A percentile compares a stretch with the other conserved stretches of the same genome.
phyloP scores from a whole-genome alignment of 768 basidiomycete species.

The Lactarius akahatsu region DNA sequence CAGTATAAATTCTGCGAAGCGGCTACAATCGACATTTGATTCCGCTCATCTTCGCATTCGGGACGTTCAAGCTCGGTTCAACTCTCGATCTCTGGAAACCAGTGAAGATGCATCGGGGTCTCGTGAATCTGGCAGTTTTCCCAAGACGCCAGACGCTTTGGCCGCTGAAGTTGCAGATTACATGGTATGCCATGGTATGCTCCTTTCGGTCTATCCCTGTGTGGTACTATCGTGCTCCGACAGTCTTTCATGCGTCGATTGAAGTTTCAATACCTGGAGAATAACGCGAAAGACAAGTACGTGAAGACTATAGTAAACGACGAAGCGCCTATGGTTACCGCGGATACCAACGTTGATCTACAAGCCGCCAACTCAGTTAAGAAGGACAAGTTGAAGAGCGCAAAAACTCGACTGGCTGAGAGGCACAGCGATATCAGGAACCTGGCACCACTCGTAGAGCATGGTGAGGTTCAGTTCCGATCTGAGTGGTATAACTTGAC shows the following conservation, averaged over 20 bases:
- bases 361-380: conserved; percentile 60
- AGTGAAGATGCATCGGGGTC: conserved; percentile 15
- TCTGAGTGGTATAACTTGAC: neutral
- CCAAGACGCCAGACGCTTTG: conserved; percentile 23
- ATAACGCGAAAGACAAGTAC: conserved; percentile 88
- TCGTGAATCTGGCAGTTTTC: conserved; percentile 14
- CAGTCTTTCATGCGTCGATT: conserved; percentile 76
- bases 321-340: conserved; percentile 77
- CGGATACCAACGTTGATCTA: conserved; percentile 74
- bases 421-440: conserved; percentile 61
- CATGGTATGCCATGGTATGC: conserved; percentile 59
- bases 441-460: conserved; percentile 66
- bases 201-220: conserved; percentile 2
- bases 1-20: conserved; percentile 20
- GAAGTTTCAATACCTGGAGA: conserved; percentile 87
- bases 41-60: conserved; percentile 25
- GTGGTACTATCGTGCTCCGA: neutral
- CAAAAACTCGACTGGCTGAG: conserved; percentile 62
- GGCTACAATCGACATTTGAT: conserved; percentile 24
- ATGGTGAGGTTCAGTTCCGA: conserved; percentile 42
- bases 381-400: conserved; percentile 64
- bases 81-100: conserved; percentile 21
- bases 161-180: conserved; percentile 55
- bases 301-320: conserved; percentile 84
- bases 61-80: conserved; percentile 27